Evolutionary conservation across 75 land plant species (phyloP), one percentile per base, ranked within the genome.

Genomic region (Selaginella tamariscina): DNA sequence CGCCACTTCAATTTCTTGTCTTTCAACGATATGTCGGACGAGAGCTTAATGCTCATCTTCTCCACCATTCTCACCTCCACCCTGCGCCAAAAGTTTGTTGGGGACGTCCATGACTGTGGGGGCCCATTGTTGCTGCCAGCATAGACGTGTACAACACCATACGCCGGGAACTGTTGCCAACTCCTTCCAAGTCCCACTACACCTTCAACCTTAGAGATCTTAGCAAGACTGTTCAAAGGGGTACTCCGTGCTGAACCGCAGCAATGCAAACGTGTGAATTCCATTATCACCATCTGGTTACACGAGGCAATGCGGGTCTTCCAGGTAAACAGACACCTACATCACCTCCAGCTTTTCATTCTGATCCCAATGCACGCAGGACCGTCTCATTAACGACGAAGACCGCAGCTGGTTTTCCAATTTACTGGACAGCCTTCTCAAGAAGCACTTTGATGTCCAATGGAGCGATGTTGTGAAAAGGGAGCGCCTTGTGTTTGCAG

Each of bases 241-340:
- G 74, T 77, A 13, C 24, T 77, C 1, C 74, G 79, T 23, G 79
- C 75, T 2, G 75, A 77, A 63, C 71, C 71, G 13, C 21, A 31
- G 28, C 63, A 67, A 26, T 66, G 68, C 2, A 30, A 32, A 0
- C 11, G 56, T 21, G 32, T 55, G 18, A 24, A 29, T 24, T 31
- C 69, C 0, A 68, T 77, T 0, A 59, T 77, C 15, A 33, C 76
- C n/a, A 62, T 77, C 24, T 77, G 79, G 79, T 55, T 77, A 0
- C 79, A 77, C 68, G 79, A 77, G 71, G 79, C 79, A 28, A 72
- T 77, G 75, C 69, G 79, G 1, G 75, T 77, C 11, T 77, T 77
- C 28, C 79, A 77, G 79, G 79, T 77, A 39, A 15, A 15, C 15
- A 15, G n/a, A n/a, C n/a, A n/a, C n/a, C 15, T 39, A 5, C 11